Evolutionary conservation across 2,329 filamentous ascomycete genomes (phyloP), one percentile per base, ranked within the genome.

Genomic region (Colletotrichum lupini): DNA sequence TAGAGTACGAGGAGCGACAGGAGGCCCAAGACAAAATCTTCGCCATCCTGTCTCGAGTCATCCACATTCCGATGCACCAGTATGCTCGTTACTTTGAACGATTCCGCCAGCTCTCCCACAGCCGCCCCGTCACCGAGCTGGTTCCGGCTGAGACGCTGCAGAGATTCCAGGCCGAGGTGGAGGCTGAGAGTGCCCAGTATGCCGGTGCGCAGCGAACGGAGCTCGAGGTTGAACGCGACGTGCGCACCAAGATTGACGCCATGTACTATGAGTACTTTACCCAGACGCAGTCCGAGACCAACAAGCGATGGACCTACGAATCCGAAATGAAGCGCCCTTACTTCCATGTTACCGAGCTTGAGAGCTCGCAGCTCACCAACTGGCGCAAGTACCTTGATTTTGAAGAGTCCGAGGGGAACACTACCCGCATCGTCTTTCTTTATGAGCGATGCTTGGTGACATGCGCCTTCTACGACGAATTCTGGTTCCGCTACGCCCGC

Each of bases 311-410:
- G 95, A 95, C 94, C 0, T 98, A 94, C 77, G 97, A 99, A 81
- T 93, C 94, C 0, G 95, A 97, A 81, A 94, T 98, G 79, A 98
- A 98, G 85, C 92, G 97, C 1, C 95, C 95, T 0, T 99, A 98
- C 82, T 99, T 98, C 85, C 96, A 98, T 80, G 95, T 98, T 35
- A 98, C 95, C 1, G 94, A 98, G 80, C 88, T 99, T 9, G 95
- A 98, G 77, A 92, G 97, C 74, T 85, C 90, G 9, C 95, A 99
- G 80, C 85, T 99, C 22, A 87, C 86, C 49, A 98, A 98, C 82
- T 99, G 97, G 97, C 91, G 94, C 78, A 97, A 97, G 79, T 99
- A 98, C 78, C 90, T 99, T 57, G 96, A 98, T 80, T 98, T 97
- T 77, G 97, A 99, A 81, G 97, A 99, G 83, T 84, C 88, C 0